phyloP scores from a whole-genome alignment of 2,329 filamentous ascomycete genomes.

The Apiospora hydei region DNA sequence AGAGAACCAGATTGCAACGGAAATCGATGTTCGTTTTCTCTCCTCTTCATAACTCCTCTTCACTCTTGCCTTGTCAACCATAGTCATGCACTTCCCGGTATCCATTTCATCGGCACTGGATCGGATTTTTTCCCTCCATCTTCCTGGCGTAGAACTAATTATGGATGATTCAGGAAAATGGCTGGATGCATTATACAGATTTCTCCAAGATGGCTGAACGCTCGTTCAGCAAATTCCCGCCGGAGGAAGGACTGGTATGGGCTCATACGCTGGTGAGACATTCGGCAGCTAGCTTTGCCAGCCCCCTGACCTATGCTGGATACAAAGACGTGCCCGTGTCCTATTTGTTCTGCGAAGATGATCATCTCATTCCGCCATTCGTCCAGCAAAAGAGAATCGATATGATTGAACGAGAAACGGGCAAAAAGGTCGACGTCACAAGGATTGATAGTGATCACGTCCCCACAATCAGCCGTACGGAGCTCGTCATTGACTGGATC shows the following conservation, averaged over 20 bases:
- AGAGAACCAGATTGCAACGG: conserved; percentile 25
- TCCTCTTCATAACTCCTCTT: neutral
- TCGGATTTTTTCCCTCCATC: no score
- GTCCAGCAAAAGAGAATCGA: conserved; percentile 42
- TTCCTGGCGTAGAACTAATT: conserved; percentile 21
- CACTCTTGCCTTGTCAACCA: no score
- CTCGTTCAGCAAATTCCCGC: conserved; percentile 38
- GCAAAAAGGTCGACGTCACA: conserved; percentile 47
- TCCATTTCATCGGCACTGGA: no score
- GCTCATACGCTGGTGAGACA: conserved; percentile 36
- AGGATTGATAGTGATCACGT: conserved; percentile 45
- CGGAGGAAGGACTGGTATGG: conserved; percentile 32
- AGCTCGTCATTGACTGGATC: conserved; percentile 39
- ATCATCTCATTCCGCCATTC: conserved; percentile 41
- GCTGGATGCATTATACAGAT: conserved; percentile 36
- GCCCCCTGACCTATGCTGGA: conserved; percentile 46
- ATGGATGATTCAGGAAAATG: conserved; percentile 32
- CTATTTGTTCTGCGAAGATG: conserved; percentile 48
- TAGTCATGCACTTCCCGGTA: no score
- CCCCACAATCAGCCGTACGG: conserved; percentile 38
- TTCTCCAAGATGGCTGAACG: conserved; percentile 28
- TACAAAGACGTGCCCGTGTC: conserved; percentile 50
- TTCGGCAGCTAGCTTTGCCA: conserved; percentile 43
- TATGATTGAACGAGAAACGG: conserved; percentile 36
- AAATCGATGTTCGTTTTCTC: conserved; percentile 25